phyloP scores from a whole-genome alignment of 805 yeast genomes.

The Wickerhamiella azymoides region DNA sequence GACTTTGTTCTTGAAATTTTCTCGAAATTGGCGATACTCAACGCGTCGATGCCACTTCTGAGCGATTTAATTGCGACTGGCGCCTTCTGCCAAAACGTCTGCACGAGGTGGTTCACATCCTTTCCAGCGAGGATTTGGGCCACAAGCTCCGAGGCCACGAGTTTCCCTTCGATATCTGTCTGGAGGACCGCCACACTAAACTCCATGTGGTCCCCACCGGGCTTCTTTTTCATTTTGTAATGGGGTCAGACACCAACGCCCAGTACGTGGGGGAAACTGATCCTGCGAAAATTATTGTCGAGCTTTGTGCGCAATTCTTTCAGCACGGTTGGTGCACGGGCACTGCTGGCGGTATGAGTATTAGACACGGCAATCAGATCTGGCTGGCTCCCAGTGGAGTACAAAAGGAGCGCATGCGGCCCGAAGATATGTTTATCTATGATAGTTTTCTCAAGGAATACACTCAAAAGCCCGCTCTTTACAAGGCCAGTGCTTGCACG shows the following conservation, averaged over 20 bases:
- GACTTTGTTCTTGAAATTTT: neutral
- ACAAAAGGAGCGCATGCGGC: conserved; percentile 77
- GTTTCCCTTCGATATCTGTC: neutral
- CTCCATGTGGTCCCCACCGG: neutral
- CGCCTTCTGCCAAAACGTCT: neutral
- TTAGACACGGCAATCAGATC: conserved; percentile 40
- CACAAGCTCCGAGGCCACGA: neutral
- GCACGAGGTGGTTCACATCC: neutral
- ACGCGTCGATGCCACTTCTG: neutral
- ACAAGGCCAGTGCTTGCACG: conserved; percentile 88
- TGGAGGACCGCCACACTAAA: neutral
- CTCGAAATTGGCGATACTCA: neutral
- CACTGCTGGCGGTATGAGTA: conserved; percentile 90
- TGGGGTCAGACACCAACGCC: conserved; percentile 21
- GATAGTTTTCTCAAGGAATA: conserved; percentile 39
- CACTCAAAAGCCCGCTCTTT: conserved; percentile 44
- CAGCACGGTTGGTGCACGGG: conserved; percentile 86
- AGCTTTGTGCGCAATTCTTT: conserved; percentile 63
- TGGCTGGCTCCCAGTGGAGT: conserved; percentile 93
- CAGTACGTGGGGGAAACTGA: conserved; percentile 37
- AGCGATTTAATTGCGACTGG: conserved; percentile 1
- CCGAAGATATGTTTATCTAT: conserved; percentile 69
- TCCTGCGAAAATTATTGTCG: conserved; percentile 78
- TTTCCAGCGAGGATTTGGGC: neutral
- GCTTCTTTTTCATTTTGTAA: neutral